Conservation (phyloP, 495 filamentous ascomycete genomes). For the Geopyxis carbonaria region DNA sequence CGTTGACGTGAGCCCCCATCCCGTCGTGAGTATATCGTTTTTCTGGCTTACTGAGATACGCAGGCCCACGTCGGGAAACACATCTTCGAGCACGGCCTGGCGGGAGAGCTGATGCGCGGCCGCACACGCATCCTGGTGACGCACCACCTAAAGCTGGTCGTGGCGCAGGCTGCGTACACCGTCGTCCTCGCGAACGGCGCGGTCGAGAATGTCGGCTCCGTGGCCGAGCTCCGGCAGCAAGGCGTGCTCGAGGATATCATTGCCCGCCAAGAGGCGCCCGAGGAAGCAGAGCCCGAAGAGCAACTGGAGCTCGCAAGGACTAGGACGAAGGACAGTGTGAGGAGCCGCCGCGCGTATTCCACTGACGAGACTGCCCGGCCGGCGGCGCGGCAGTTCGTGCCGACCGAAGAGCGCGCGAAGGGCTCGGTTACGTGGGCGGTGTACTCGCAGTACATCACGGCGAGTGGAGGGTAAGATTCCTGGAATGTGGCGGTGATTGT, state of each 20-base stretch:
- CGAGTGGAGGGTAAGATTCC: conserved; percentile 40
- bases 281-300: conserved; percentile 16
- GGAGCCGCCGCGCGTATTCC: conserved; percentile 1
- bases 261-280: conserved; percentile 34
- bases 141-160: conserved; percentile 59
- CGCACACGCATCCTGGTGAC: conserved; percentile 68
- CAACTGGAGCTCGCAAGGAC: conserved; percentile 9
- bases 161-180: conserved; percentile 50
- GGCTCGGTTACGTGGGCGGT: conserved; percentile 46
- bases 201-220: conserved; percentile 41
- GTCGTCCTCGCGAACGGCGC: conserved; percentile 52
- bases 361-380: not conserved
- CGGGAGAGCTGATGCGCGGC: conserved; percentile 47
- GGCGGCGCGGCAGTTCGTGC: conserved; percentile 47
- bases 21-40: not conserved
- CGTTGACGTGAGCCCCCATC: too few species aligned
- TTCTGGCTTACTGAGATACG: conserved; percentile 33
- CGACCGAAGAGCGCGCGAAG: conserved; percentile 51
- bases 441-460: conserved; percentile 46
- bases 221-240: conserved; percentile 39
- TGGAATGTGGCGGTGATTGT: not conserved
- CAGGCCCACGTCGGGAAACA: conserved; percentile 65
- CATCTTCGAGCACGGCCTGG: conserved; percentile 58
- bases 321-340: conserved; percentile 13
- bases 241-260: conserved; percentile 43